These are phyloP conservation scores for Colletotrichum chrysophilum DNA, from an alignment of 2,329 filamentous ascomycete species.

Conservation along the genomic window DNA sequence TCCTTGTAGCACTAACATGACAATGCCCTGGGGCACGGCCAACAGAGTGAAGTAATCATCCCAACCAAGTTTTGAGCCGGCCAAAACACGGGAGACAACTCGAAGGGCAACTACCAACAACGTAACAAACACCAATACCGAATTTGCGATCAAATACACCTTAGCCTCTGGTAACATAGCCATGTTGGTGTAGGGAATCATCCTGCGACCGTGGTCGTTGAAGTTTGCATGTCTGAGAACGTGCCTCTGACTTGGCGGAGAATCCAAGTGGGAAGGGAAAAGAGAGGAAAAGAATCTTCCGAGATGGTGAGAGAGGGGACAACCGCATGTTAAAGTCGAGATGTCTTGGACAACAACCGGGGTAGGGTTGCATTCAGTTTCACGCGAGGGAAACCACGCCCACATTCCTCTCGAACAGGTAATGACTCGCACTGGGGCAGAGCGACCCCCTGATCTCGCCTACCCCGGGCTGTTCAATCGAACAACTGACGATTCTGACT, in stretches of 20 bases:
- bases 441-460: neutral
- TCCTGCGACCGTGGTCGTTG: neutral
- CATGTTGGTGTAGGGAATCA: neutral
- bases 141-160: slow-evolving; percentile 31
- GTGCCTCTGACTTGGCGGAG: neutral
- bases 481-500: neutral
- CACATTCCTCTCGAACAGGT: neutral
- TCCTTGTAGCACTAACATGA: slow-evolving; percentile 34
- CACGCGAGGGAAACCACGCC: neutral
- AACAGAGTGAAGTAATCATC: slow-evolving; percentile 43
- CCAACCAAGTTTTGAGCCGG: slow-evolving; percentile 33
- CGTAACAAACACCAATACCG: slow-evolving; percentile 22
- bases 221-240: neutral
- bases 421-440: slow-evolving; percentile 4
- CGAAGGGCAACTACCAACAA: slow-evolving; percentile 29
- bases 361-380: neutral
- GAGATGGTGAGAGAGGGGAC: neutral
- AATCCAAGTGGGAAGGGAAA: neutral
- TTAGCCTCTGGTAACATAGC: slow-evolving; percentile 19
- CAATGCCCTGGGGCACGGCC: slow-evolving; percentile 34
- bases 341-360: neutral
- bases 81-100: slow-evolving; percentile 28
- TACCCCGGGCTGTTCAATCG: neutral
- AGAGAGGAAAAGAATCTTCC: neutral
- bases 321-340: neutral